Base-by-base conservation (phyloP, 495 filamentous ascomycete genomes). In the Darksidea phi region DNA sequence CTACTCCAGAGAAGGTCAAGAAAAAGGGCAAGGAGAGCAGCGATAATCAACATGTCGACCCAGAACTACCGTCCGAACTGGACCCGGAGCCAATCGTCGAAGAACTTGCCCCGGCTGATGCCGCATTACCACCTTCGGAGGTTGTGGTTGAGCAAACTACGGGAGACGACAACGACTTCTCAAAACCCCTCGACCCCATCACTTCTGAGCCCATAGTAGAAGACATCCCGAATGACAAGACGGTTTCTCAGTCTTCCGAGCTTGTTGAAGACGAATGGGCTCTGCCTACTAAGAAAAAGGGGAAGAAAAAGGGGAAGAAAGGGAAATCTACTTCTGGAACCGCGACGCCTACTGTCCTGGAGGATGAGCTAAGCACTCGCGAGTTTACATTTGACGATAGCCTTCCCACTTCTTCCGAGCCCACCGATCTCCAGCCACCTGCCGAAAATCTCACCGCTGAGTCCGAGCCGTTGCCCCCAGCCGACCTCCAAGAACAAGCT, bases 221-320 rank as follows among this genome's bases (percentile, higher is more conserved):
- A 32, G 28, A 32, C 28, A 32, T 32, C 28, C 3, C 17, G 28
- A 10, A 32, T 10, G 28, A 32, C 28, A 32, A 43, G 18, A n/a
- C 13, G 5, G 15, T 13, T 6, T 6, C n/a, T 34, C 17, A 37
- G 11, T 17, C 36, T 38, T 54, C 32, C 17, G 26, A n/a, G n/a
- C 50, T 24, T 3, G 41, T 20, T 13, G 26, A 20, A 21, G 34
- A 54, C 2, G 28, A 59, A 59, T 28, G 7, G 26, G n/a, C 57
- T 12, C 21, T 36, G 6, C 37, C 49, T 49, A 38, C 48, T 11
- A 57, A 57, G 24, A 58, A 54, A 18, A 23, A 52, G 21, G 59
- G 28, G 28, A 32, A 59, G 28, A 62, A 62, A 48, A 57, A 47
- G 48, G 55, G 55, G 41, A 64, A 64, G 49, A 64, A 64, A 23